Base-by-base conservation (phyloP, 139 green algal species). In the Volvox reticuliferus region DNA sequence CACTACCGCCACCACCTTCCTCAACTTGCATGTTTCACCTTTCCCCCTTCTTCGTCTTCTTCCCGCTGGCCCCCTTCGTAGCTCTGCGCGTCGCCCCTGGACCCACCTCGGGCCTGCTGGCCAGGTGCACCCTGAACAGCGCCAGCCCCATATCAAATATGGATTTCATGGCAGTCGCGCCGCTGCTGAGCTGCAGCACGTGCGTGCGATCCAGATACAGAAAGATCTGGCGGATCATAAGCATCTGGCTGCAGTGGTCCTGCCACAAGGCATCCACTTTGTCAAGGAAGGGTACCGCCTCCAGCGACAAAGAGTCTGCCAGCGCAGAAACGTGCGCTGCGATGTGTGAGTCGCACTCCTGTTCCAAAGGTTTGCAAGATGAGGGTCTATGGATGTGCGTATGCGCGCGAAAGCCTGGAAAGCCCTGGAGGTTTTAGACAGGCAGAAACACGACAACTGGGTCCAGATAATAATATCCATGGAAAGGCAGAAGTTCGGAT, bases 161-260 rank as follows among this genome's bases (percentile, higher is more conserved):
- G 35, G 96, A 98, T 61, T 84, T 84, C 50, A 84, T 93, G 44
- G 95, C 93, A 67, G 82, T 79, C 19, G 93, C 86, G 73, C 89
- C 91, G 86, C 93, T 87, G 62, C 69, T 55, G 18, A 89, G 69
- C 63, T 79, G 63, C 85, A 99, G 93, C 50, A 99, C 97, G 79
- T 99, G 97, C 2, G 97, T 98, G 83, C 98, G 95, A 94, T 99
- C 98, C 77, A 99, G 94, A 93, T 99, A 99, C 33, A 99, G 93
- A 89, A 99, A 99, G 79, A 99, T 98, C 24, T 96, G 97, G 1
- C 98, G 95, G 30, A 98, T 98, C 55, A 96, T 96, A 67, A 99
- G 95, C 93, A 98, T 97, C 91, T 98, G 95, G 21, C 89, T 63
- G 94, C 94, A 98, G 93, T 99, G 95, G 67, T 98, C 93, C 73